A percentile compares a stretch with the other conserved stretches of the same genome.
These are phyloP conservation scores for Cinnamomum micranthum DNA, from an alignment of 164 flowering plant genomes.

Conservation along the genomic window DNA sequence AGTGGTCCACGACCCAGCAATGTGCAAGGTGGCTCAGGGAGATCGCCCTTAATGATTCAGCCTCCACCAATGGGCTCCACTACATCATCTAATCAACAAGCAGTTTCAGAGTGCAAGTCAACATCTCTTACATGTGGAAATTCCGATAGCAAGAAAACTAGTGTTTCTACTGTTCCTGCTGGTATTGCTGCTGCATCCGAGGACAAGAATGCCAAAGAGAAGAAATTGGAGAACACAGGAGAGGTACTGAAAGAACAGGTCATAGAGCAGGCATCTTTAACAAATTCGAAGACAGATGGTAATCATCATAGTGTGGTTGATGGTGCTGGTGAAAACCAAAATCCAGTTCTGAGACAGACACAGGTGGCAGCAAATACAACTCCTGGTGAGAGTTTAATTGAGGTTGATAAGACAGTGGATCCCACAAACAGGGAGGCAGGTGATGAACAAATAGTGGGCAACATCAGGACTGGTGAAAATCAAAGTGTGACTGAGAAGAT, in stretches of 20 bases:
- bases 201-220: constrained; percentile 12
- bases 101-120: neutral
- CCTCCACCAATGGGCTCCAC: constrained; percentile 10
- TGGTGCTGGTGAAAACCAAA: neutral
- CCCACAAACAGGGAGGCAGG: constrained; percentile 10
- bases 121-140: constrained; percentile 6
- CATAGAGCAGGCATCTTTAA: neutral
- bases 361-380: neutral
- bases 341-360: neutral
- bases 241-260: neutral
- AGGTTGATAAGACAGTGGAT: constrained; percentile 8
- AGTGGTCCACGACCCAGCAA: constrained; percentile 11
- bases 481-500: neutral
- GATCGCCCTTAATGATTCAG: constrained; percentile 17
- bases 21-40: constrained; percentile 12
- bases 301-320: neutral
- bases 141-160: constrained; percentile 12
- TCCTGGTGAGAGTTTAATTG: neutral
- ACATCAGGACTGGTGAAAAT: neutral
- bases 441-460: constrained; percentile 8
- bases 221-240: constrained; percentile 3
- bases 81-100: constrained; percentile 11
- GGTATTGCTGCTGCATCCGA: constrained; percentile 3
- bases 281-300: neutral
- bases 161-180: neutral